Evolutionary conservation across 257 asterid species (phyloP).

Genomic region (Solanum stenotomum): DNA sequence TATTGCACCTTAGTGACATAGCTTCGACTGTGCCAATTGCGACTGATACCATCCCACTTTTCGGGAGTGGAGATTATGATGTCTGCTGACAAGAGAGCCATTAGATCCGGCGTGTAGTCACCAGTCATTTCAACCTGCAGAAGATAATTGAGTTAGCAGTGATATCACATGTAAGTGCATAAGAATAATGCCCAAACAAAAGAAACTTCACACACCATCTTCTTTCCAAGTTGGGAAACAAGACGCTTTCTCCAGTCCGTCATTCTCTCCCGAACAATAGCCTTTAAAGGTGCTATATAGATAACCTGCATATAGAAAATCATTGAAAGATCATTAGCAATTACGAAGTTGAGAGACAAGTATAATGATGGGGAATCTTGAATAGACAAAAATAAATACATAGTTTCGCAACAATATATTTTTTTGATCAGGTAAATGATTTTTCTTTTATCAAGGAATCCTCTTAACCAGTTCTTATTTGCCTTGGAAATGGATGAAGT

Average conservation of each 20-base stretch:
- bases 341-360: neutral
- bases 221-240: slow-evolving; percentile 79
- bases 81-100: slow-evolving; percentile 78
- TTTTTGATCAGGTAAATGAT: neutral
- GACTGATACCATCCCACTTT: slow-evolving; percentile 99
- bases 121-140: slow-evolving; percentile 97
- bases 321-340: neutral
- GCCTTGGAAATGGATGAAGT: neutral
- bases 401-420: neutral
- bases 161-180: neutral
- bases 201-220: slow-evolving; percentile 51
- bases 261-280: slow-evolving; percentile 98
- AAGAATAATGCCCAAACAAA: neutral
- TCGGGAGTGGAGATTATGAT: slow-evolving; percentile 96
- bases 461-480: neutral
- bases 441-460: neutral
- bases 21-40: slow-evolving; percentile 90
- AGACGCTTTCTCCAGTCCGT: slow-evolving; percentile 93
- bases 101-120: slow-evolving; percentile 89
- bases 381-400: neutral
- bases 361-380: neutral
- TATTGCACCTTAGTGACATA: slow-evolving; percentile 82
- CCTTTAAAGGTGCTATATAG: slow-evolving; percentile 95
- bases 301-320: slow-evolving; percentile 54
- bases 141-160: slow-evolving; percentile 16